Conservation (phyloP, 345 rosid species). For the Corymbia maculata region DNA sequence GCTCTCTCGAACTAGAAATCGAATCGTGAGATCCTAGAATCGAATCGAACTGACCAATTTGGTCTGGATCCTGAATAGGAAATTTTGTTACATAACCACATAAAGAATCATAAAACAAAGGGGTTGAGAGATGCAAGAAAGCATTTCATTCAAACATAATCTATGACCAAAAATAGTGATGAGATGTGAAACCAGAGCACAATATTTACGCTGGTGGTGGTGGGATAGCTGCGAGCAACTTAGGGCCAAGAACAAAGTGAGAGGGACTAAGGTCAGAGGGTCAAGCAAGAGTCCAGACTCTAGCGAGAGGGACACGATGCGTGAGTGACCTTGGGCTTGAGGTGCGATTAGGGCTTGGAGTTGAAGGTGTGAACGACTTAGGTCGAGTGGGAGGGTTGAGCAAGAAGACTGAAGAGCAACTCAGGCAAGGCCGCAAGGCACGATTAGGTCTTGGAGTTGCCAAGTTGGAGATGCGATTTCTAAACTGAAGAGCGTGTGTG, state of each 20-base stretch:
- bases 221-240: background rate
- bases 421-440: background rate
- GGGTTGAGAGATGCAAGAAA: background rate
- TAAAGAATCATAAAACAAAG: background rate
- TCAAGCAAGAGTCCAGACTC: too few species aligned
- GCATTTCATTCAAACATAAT: too few species aligned
- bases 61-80: background rate
- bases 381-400: background rate
- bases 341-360: background rate
- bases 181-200: background rate
- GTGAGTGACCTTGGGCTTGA: background rate
- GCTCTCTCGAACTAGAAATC: fast-evolving
- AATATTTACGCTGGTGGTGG: background rate
- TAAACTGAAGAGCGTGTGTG: background rate
- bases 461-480: background rate
- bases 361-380: background rate
- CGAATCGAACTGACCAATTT: too few species aligned
- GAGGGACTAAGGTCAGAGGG: too few species aligned
- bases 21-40: background rate
- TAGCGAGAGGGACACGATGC: background rate
- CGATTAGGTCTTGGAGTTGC: background rate
- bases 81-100: too few species aligned
- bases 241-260: background rate
- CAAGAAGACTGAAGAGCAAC: background rate
- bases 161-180: too few species aligned